phyloP scores from a whole-genome alignment of 2,329 filamentous ascomycete species.

The Aspergillus candidus region DNA sequence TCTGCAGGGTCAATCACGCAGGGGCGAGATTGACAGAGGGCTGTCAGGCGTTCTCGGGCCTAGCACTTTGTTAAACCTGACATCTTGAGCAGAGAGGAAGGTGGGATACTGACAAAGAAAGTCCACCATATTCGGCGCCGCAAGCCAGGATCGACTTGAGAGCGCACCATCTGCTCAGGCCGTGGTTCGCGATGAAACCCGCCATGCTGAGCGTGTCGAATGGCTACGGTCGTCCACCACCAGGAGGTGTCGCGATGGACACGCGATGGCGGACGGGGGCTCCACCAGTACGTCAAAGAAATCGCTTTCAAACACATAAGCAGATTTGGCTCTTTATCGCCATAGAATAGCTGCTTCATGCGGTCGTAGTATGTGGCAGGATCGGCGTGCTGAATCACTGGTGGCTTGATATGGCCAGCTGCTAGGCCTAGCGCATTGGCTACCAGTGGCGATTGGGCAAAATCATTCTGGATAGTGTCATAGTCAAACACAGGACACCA shows the following conservation, averaged over 20 bases:
- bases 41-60: constrained; percentile 35
- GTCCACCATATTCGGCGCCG: constrained; percentile 42
- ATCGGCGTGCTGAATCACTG: constrained; percentile 35
- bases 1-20: constrained; percentile 41
- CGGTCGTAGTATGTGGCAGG: constrained; percentile 38
- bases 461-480: constrained; percentile 2
- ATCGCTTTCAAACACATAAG: constrained; percentile 34
- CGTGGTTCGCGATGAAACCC: constrained; percentile 39
- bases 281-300: constrained; percentile 43
- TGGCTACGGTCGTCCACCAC: constrained; percentile 44
- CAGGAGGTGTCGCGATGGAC: constrained; percentile 39
- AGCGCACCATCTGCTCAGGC: constrained; percentile 12
- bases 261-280: constrained; percentile 31
- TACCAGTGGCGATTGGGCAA: constrained; percentile 6
- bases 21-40: constrained; percentile 41
- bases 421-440: constrained; percentile 34
- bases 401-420: constrained; percentile 39
- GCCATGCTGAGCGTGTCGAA: constrained; percentile 42
- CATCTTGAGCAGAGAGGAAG: no score
- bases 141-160: constrained; percentile 21
- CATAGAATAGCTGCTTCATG: constrained; percentile 38
- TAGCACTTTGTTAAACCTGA: neutral
- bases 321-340: constrained; percentile 36
- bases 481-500: constrained; percentile 10
- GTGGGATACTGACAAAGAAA: constrained; percentile 22